Conservation (phyloP, 352 stramenopile genomes). For the Pythium oligandrum region DNA sequence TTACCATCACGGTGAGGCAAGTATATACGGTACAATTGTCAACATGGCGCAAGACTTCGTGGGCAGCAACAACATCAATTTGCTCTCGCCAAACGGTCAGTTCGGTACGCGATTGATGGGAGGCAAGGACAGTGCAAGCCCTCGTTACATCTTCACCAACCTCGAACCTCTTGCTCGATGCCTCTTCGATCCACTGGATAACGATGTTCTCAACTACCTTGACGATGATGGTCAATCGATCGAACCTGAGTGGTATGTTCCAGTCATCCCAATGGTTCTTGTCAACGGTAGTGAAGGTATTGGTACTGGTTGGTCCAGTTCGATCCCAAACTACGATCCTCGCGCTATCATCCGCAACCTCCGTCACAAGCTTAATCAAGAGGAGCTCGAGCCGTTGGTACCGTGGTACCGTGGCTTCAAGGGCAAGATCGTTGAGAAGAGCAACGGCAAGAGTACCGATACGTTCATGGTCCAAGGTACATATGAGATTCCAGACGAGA, state of each 20-base stretch:
- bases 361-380: slow-evolving; percentile 52
- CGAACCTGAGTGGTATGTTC: slow-evolving; percentile 91
- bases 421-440: slow-evolving; percentile 83
- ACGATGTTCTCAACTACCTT: slow-evolving; percentile 88
- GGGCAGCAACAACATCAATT: slow-evolving; percentile 97
- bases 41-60: slow-evolving; percentile 99
- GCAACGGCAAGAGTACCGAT: slow-evolving; percentile 37
- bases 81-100: slow-evolving; percentile 94
- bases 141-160: slow-evolving; percentile 95
- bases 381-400: slow-evolving; percentile 54
- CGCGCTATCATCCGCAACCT: slow-evolving; percentile 84
- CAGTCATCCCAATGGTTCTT: slow-evolving; percentile 96
- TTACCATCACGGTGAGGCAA: slow-evolving; percentile 98
- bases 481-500: slow-evolving; percentile 81
- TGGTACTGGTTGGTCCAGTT: slow-evolving; percentile 94
- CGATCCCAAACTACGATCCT: slow-evolving; percentile 91
- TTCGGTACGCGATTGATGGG: slow-evolving; percentile 97
- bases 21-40: slow-evolving; percentile 94
- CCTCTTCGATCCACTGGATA: slow-evolving; percentile 88
- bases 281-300: slow-evolving; percentile 97
- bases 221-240: slow-evolving; percentile 92
- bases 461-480: slow-evolving; percentile 84
- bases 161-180: slow-evolving; percentile 77
- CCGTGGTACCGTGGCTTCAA: slow-evolving; percentile 93
- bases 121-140: slow-evolving; percentile 93